phyloP scores from a whole-genome alignment of 2,329 filamentous ascomycete species.

The Phaeosphaeriaceae sp. region DNA sequence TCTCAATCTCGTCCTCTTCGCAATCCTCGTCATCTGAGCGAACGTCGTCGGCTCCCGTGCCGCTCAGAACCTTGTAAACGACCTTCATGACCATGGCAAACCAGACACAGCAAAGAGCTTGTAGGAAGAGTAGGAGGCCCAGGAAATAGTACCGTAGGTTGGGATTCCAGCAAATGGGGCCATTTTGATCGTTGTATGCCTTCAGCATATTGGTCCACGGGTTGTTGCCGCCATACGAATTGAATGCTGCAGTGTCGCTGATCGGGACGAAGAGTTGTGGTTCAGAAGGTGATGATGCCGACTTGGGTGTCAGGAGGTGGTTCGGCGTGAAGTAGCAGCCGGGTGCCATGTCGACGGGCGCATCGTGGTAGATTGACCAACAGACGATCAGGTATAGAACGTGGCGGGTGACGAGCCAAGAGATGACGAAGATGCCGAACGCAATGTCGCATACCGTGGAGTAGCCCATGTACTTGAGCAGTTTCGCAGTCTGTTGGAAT shows the following conservation, averaged over 20 bases:
- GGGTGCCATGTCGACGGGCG: constrained; percentile 66
- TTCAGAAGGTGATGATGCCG: constrained; percentile 37
- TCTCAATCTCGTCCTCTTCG: constrained; percentile 60
- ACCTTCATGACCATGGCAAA: constrained; percentile 88
- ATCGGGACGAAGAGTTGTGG: constrained; percentile 55
- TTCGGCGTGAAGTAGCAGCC: constrained; percentile 71
- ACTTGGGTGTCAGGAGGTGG: constrained; percentile 47
- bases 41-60: constrained; percentile 80
- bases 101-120: constrained; percentile 84
- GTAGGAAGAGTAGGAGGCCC: constrained; percentile 76
- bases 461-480: constrained; percentile 84
- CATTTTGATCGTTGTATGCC: constrained; percentile 75
- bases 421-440: constrained; percentile 85
- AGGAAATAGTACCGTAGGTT: constrained; percentile 81
- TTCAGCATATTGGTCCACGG: constrained; percentile 70
- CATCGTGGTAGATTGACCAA: constrained; percentile 79
- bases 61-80: constrained; percentile 79
- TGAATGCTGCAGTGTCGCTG: constrained; percentile 57
- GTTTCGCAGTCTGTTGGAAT: constrained; percentile 78
- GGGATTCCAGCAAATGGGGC: constrained; percentile 80
- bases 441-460: constrained; percentile 78
- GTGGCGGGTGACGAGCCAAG: constrained; percentile 86
- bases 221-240: constrained; percentile 50
- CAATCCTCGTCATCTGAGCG: constrained; percentile 89
- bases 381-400: constrained; percentile 79